phyloP scores from a whole-genome alignment of 2,329 filamentous ascomycete genomes.

The Verticillium longisporum region DNA sequence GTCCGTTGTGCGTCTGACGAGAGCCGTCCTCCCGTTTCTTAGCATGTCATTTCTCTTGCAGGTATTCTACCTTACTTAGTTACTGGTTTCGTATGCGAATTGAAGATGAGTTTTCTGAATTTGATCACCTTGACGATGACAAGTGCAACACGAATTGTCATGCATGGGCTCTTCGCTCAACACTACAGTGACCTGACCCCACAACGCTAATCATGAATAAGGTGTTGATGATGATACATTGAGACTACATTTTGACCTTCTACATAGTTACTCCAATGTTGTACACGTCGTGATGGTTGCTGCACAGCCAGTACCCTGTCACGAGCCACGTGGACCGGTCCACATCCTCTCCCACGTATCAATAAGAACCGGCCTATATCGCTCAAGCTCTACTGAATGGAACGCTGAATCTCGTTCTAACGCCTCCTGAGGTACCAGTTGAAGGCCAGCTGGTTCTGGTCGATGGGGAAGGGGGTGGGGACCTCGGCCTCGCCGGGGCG shows the following conservation, averaged over 20 bases:
- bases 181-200: no score
- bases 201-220: no score
- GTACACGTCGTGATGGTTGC: not conserved
- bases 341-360: not conserved
- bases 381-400: conserved; percentile 2
- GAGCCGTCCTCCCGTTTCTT: conserved; percentile 1
- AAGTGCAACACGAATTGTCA: no score
- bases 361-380: not conserved
- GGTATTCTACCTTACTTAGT: conserved; percentile 3
- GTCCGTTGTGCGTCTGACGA: not conserved
- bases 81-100: conserved; percentile 3
- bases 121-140: not conserved
- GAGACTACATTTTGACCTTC: conserved; percentile 5
- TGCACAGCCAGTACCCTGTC: not conserved
- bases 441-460: conserved; percentile 74
- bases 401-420: conserved; percentile 32
- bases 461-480: conserved; percentile 70
- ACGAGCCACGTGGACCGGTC: not conserved
- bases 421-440: conserved; percentile 89
- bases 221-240: conserved; percentile 5
- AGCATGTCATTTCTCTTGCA: conserved; percentile 3
- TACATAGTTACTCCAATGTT: not conserved
- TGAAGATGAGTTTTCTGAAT: conserved; percentile 1
- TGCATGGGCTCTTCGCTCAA: no score
- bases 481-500: conserved; percentile 74